A percentile compares a stretch with the other conserved stretches of the same genome.
phyloP scores from a whole-genome alignment of 2,329 filamentous ascomycete species.

The Metarhizium sp. region DNA sequence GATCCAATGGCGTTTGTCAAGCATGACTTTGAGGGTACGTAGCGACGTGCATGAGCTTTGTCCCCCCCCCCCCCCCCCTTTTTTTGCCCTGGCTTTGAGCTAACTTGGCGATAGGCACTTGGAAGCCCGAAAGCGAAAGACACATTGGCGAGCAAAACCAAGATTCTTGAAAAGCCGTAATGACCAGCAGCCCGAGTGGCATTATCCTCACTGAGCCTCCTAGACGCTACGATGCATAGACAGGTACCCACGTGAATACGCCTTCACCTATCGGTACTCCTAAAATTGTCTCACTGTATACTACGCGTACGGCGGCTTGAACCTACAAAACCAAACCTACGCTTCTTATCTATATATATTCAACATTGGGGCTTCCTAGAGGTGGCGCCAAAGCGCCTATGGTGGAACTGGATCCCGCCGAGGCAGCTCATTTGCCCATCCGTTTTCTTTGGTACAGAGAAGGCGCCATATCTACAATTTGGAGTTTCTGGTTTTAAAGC shows the following conservation, averaged over 20 bases:
- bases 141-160: conserved; percentile 49
- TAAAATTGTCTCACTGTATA: too few relatives aligned
- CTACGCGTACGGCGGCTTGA: too few relatives aligned
- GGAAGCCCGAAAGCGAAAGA: conserved; percentile 64
- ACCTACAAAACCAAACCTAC: not conserved
- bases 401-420: not conserved
- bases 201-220: too few relatives aligned
- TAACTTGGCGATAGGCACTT: conserved; percentile 46
- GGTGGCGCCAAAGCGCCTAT: not conserved
- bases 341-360: not conserved
- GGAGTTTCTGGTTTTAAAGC: not conserved
- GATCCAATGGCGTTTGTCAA: conserved; percentile 97
- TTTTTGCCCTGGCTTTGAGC: not conserved
- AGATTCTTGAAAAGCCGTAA: conserved; percentile 7
- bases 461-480: not conserved
- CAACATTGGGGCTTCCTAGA: not conserved
- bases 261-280: too few relatives aligned
- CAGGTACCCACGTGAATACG: too few relatives aligned
- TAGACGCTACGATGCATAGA: too few relatives aligned
- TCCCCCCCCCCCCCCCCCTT: too few relatives aligned
- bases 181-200: too few relatives aligned
- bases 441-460: not conserved
- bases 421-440: not conserved
- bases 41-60: not conserved
- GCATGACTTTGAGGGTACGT: conserved; percentile 86